Base-by-base conservation (phyloP, 306 rosid species). In the Castanea mollissima region DNA sequence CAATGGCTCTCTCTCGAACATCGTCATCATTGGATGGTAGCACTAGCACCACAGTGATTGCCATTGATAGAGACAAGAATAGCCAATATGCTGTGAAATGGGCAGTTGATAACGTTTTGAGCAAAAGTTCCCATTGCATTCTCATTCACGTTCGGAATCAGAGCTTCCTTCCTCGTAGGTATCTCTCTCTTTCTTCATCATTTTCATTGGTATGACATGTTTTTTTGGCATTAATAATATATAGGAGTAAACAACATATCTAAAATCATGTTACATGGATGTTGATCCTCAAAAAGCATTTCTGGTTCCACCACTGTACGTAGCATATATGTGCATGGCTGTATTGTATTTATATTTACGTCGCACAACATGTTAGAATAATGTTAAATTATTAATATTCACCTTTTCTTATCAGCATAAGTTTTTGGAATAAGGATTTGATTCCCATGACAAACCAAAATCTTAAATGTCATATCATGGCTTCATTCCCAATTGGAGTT, bases 31-130 rank as follows among this genome's bases (percentile, higher is more conserved):
- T 5, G 16, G 29, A 52, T 4, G 79, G 65, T 1, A 82, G 64
- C 21, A 57, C 19, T 21, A 70, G 57, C 25, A 1, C 84, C 71
- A 88, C 89, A 11, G 74, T 87, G 74, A 76, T 95, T 10, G 97
- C 97, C 76, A 78, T 92, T 8, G 87, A 86, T 8, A 84, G 69
- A n/a, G 90, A 93, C 32, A 88, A 87, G 76, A 89, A 82, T 44
- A 84, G 98, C 89, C 92, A 88, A 32, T 9, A 13, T 3, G 94
- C 93, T 12, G 90, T 92, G 14, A 90, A 85, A 89, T 95, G 96
- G 99, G 98, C 98, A 0, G 98, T 90, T 23, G 99, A 90, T 2
- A 62, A 90, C 59, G 86, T 91, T 21, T 25, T 93, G 23, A 58
- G 51, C 46, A 63, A 49, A 59, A 63, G 80, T 73, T 80, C 87